Conservation (phyloP, 2,329 filamentous ascomycete genomes). For the Fusarium odoratissimum region DNA sequence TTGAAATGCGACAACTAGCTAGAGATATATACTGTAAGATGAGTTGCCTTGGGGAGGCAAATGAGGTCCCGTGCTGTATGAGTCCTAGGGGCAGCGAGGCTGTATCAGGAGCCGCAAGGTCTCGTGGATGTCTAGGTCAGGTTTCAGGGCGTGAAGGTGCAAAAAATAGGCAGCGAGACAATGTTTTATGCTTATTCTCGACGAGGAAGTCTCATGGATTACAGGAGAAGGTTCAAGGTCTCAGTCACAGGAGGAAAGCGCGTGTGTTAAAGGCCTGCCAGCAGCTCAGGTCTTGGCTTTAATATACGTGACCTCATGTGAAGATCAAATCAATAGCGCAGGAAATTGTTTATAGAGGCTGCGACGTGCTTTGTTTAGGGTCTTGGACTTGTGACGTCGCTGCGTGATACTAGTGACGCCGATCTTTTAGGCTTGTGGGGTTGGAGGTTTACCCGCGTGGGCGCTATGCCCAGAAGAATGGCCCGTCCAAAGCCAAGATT, state of each 20-base stretch:
- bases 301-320: conserved; percentile 34
- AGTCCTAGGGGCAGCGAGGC: conserved; percentile 26
- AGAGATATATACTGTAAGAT: conserved; percentile 13
- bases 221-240: neutral
- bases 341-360: conserved; percentile 1
- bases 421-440: conserved; percentile 32
- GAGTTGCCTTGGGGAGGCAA: conserved; percentile 7
- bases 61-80: conserved; percentile 35
- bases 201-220: conserved; percentile 1
- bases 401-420: conserved; percentile 40
- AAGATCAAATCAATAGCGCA: neutral
- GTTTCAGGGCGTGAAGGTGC: conserved; percentile 7
- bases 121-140: conserved; percentile 40
- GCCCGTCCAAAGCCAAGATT: conserved; percentile 4
- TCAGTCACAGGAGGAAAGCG: conserved; percentile 27
- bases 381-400: conserved; percentile 37
- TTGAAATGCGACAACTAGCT: conserved; percentile 16
- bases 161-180: conserved; percentile 28
- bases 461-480: conserved; percentile 22
- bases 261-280: neutral
- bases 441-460: conserved; percentile 27
- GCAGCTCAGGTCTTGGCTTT: conserved; percentile 1
- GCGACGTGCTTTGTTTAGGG: conserved; percentile 29
- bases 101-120: conserved; percentile 39
- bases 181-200: conserved; percentile 7